Conservation (phyloP, 2,329 filamentous ascomycete genomes). For the Mycosphaerella sp. region DNA sequence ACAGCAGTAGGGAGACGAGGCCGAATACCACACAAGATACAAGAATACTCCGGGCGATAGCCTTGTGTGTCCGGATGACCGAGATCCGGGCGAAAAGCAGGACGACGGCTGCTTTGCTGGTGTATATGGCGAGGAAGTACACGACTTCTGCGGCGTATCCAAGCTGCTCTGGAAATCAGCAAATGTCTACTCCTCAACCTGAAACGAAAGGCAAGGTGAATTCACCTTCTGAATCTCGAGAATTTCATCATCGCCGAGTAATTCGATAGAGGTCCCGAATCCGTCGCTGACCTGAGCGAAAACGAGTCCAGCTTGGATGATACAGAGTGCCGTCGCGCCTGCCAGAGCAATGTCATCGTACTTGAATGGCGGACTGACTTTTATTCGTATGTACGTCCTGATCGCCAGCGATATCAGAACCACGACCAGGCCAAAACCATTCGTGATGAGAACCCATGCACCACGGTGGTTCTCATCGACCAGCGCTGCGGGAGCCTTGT, state of each 20-base stretch:
- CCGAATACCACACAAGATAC: slow-evolving; percentile 36
- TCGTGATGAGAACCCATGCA: slow-evolving; percentile 39
- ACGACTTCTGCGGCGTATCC: slow-evolving; percentile 41
- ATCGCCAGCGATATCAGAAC: slow-evolving; percentile 38
- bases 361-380: slow-evolving; percentile 29
- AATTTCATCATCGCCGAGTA: slow-evolving; percentile 23
- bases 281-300: slow-evolving; percentile 38
- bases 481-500: slow-evolving; percentile 11
- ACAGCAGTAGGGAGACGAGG: slow-evolving; percentile 38
- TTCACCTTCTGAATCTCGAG: slow-evolving; percentile 36
- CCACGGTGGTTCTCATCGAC: slow-evolving; percentile 32
- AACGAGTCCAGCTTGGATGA: slow-evolving; percentile 36
- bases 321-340: slow-evolving; percentile 33
- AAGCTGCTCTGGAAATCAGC: slow-evolving; percentile 24
- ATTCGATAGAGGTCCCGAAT: slow-evolving; percentile 35
- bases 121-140: slow-evolving; percentile 39
- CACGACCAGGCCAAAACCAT: slow-evolving; percentile 37
- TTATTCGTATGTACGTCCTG: slow-evolving; percentile 37
- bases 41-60: slow-evolving; percentile 35
- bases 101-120: slow-evolving; percentile 42
- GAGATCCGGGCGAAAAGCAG: slow-evolving; percentile 44
- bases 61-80: slow-evolving; percentile 38
- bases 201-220: too few relatives aligned
- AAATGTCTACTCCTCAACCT: neutral
- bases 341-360: slow-evolving; percentile 36